Evolutionary conservation across 495 filamentous ascomycete genomes (phyloP).

Genomic region (Bacidia rubella): DNA sequence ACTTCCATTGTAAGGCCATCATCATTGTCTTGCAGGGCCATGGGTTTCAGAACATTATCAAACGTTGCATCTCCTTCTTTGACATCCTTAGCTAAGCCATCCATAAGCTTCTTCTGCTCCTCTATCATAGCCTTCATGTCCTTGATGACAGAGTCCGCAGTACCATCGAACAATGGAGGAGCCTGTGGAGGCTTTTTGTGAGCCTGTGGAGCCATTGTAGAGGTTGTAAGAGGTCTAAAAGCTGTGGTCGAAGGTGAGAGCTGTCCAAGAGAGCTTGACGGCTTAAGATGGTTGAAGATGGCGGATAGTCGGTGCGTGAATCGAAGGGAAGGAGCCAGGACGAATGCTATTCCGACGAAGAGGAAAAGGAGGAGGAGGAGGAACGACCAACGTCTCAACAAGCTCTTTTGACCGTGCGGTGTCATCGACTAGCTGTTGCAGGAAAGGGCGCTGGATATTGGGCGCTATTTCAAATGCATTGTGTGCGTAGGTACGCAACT

Average conservation of each 20-base stretch:
- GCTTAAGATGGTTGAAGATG: conserved; percentile 39
- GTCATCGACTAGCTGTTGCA: not conserved
- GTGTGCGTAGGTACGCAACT: too few relatives aligned
- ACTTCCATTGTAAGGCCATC: conserved; percentile 46
- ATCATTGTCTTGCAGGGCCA: conserved; percentile 54
- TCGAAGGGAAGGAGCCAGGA: conserved; percentile 62
- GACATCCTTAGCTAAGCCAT: conserved; percentile 58
- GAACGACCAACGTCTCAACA: not conserved
- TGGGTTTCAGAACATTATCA: conserved; percentile 46
- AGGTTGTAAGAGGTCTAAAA: conserved; percentile 41
- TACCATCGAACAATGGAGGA: conserved; percentile 77
- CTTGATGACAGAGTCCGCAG: conserved; percentile 56
- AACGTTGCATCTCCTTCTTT: conserved; percentile 53
- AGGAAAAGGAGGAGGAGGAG: conserved; percentile 41
- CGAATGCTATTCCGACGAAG: conserved; percentile 47
- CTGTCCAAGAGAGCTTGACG: conserved; percentile 10
- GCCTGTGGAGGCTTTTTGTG: conserved; percentile 62
- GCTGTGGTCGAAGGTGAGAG: conserved; percentile 17
- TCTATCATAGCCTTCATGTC: conserved; percentile 67
- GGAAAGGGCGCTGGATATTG: too few relatives aligned
- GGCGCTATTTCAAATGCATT: too few relatives aligned
- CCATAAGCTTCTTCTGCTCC: conserved; percentile 51
- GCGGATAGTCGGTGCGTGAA: conserved; percentile 48
- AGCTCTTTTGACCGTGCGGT: not conserved
- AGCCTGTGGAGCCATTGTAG: conserved; percentile 52